A percentile compares a stretch with the other conserved stretches of the same genome.
Evolutionary conservation across 2,329 filamentous ascomycete species (phyloP).

Genomic region (Xylariomycetidae sp.): DNA sequence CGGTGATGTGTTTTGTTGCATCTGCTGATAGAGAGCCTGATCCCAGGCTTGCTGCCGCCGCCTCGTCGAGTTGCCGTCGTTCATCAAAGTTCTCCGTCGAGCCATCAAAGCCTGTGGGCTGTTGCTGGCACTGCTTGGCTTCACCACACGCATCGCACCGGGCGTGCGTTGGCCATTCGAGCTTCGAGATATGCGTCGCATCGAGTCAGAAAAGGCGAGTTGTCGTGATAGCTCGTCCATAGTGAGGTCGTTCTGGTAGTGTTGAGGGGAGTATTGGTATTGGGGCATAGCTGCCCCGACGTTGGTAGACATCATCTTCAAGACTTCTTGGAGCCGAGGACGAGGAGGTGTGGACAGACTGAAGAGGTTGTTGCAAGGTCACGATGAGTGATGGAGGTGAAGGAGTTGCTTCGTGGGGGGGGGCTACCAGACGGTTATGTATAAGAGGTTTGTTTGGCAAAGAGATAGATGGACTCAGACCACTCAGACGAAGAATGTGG

Average conservation of each 20-base stretch:
- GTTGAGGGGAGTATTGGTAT: slow-evolving; percentile 15
- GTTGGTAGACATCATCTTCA: slow-evolving; percentile 30
- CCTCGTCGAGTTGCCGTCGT: slow-evolving; percentile 39
- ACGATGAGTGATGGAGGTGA: too few relatives aligned
- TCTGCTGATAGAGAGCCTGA: slow-evolving; percentile 35
- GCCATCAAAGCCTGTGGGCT: slow-evolving; percentile 53
- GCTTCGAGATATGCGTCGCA: slow-evolving; percentile 42
- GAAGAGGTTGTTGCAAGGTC: neutral
- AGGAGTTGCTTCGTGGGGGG: too few relatives aligned
- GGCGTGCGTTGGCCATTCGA: slow-evolving; percentile 44
- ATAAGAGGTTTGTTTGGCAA: slow-evolving; percentile 6
- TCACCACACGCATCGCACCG: slow-evolving; percentile 53
- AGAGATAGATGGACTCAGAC: slow-evolving; percentile 16
- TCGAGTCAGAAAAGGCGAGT: slow-evolving; percentile 39
- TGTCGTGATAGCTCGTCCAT: slow-evolving; percentile 48
- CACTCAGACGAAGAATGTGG: slow-evolving; percentile 23
- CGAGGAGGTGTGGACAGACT: slow-evolving; percentile 1
- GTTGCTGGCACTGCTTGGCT: slow-evolving; percentile 62
- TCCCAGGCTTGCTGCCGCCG: slow-evolving; percentile 43
- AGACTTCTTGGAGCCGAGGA: neutral
- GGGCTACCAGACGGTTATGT: slow-evolving; percentile 16
- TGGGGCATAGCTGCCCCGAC: slow-evolving; percentile 27
- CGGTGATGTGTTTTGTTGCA: slow-evolving; percentile 17
- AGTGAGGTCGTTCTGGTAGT: slow-evolving; percentile 36
- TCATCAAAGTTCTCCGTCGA: slow-evolving; percentile 52